These are phyloP conservation scores for Wickerhamiella siamensis DNA, from an alignment of 805 yeast genomes.

Conservation along the genomic window DNA sequence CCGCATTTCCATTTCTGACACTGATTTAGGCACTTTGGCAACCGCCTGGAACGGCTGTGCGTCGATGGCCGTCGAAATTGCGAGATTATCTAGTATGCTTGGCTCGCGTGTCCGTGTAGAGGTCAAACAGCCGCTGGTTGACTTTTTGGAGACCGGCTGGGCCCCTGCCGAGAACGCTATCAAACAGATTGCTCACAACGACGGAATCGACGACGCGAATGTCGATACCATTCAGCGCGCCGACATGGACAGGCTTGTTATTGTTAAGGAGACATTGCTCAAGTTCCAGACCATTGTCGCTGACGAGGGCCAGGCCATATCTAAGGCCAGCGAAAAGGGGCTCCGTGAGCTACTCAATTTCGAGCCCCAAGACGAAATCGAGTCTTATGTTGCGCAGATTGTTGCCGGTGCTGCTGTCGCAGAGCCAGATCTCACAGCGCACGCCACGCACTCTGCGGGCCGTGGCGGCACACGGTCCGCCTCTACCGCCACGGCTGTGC, in stretches of 20 bases:
- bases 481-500: background rate
- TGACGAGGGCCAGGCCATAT: slow-evolving; percentile 35
- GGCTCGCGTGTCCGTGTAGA: slow-evolving; percentile 29
- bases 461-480: background rate
- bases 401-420: slow-evolving; percentile 17
- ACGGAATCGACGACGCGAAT: slow-evolving; percentile 28
- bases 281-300: slow-evolving; percentile 48
- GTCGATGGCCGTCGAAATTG: slow-evolving; percentile 19
- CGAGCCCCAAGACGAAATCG: slow-evolving; percentile 45
- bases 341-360: slow-evolving; percentile 52
- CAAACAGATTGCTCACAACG: slow-evolving; percentile 2
- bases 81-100: slow-evolving; percentile 21
- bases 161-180: slow-evolving; percentile 20
- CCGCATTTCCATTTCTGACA: slow-evolving; percentile 11
- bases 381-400: slow-evolving; percentile 34
- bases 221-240: slow-evolving; percentile 39
- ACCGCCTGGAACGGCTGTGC: slow-evolving; percentile 19
- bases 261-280: slow-evolving; percentile 50
- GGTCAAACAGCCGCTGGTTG: slow-evolving; percentile 25
- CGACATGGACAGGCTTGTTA: slow-evolving; percentile 35
- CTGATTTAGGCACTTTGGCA: slow-evolving; percentile 20
- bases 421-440: background rate
- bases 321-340: slow-evolving; percentile 44
- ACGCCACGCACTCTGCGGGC: background rate
- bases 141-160: slow-evolving; percentile 27